Conservation (phyloP, 345 rosid genomes). For the Mercurialis annua region DNA sequence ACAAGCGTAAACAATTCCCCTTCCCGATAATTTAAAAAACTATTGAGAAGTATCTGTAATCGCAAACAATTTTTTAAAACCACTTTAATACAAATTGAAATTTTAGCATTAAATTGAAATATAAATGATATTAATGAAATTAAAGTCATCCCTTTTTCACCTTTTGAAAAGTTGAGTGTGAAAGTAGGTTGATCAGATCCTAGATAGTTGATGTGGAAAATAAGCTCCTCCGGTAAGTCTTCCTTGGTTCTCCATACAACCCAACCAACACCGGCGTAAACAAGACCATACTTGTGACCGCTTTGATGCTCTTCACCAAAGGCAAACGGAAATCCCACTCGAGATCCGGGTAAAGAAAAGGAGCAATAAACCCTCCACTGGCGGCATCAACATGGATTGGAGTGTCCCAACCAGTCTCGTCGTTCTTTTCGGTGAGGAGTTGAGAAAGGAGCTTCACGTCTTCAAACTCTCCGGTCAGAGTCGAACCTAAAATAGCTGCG, state of each 20-base stretch:
- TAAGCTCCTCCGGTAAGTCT: slow-evolving; percentile 23
- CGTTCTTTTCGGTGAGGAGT: slow-evolving; percentile 14
- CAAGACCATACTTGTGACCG: slow-evolving; percentile 19
- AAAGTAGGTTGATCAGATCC: slow-evolving; percentile 23
- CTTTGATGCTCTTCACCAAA: slow-evolving; percentile 25
- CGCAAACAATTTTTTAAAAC: no score
- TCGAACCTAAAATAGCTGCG: slow-evolving; percentile 15
- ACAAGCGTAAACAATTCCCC: no score
- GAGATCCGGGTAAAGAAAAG: slow-evolving; percentile 16
- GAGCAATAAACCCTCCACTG: slow-evolving; percentile 24
- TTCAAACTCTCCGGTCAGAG: slow-evolving; percentile 16
- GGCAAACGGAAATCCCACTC: slow-evolving; percentile 24
- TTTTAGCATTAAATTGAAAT: no score
- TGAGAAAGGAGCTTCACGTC: slow-evolving; percentile 17
- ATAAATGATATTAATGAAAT: no score
- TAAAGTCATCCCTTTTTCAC: background rate
- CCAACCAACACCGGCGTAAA: slow-evolving; percentile 28
- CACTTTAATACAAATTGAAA: no score
- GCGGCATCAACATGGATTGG: slow-evolving; percentile 23
- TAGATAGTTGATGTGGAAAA: slow-evolving; percentile 20
- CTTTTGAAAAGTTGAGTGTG: slow-evolving; percentile 25
- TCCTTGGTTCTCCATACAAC: slow-evolving; percentile 21
- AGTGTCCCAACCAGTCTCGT: slow-evolving; percentile 14
- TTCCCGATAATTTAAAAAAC: no score
- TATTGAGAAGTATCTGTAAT: no score